A percentile compares a stretch with the other conserved stretches of the same genome.
phyloP scores from a whole-genome alignment of 179 eudicot genomes.

The Corrigiola litoralis region DNA sequence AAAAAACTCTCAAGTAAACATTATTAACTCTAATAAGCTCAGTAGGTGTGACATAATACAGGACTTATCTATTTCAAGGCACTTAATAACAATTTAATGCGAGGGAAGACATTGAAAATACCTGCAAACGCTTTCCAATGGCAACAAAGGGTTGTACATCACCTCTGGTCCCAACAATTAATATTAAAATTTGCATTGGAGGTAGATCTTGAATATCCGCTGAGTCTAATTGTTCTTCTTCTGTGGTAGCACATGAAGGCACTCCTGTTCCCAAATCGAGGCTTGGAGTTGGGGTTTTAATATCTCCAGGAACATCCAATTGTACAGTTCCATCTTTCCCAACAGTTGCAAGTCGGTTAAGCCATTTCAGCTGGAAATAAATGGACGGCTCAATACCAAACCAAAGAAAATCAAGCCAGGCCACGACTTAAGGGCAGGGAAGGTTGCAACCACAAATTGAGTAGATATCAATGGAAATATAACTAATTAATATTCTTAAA shows the following conservation, averaged over 20 bases:
- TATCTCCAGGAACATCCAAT: conserved; percentile 63
- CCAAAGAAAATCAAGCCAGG: neutral
- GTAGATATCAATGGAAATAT: neutral
- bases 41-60: neutral
- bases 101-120: neutral
- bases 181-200: conserved; percentile 82
- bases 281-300: conserved; percentile 47
- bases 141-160: conserved; percentile 95
- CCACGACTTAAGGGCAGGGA: neutral
- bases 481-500: neutral
- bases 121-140: conserved; percentile 82
- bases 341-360: conserved; percentile 59
- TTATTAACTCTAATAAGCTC: neutral
- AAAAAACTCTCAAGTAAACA: neutral
- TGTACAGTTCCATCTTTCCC: conserved; percentile 73
- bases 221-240: conserved; percentile 33
- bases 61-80: neutral
- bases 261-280: conserved; percentile 40
- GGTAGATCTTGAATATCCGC: conserved; percentile 36
- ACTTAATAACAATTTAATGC: neutral
- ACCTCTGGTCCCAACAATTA: conserved; percentile 90
- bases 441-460: neutral
- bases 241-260: conserved; percentile 26
- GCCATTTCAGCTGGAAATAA: conserved; percentile 53
- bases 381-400: conserved; percentile 5